Evolutionary conservation across 2,329 filamentous ascomycete species (phyloP).

Genomic region (Aspergillus flavus): DNA sequence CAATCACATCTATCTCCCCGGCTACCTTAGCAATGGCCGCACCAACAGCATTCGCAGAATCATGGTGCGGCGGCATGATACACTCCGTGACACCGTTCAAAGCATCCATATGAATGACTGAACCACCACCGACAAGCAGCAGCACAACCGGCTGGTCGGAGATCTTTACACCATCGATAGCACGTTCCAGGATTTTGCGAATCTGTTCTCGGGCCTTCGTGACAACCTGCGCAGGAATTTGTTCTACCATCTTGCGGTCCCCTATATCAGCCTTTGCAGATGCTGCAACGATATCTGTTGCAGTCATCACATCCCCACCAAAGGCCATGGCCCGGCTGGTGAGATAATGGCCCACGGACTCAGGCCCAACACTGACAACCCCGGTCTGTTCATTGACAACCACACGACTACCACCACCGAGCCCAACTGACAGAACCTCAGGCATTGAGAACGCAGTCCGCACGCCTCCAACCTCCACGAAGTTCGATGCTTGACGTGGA

Average conservation of each 20-base stretch:
- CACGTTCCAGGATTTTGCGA: neutral
- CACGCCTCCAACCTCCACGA: neutral
- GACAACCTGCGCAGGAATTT: neutral
- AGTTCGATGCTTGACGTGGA: slow-evolving; percentile 40
- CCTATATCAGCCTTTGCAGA: neutral
- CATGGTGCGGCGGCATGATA: slow-evolving; percentile 18
- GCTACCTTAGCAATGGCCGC: slow-evolving; percentile 65
- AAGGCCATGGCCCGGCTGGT: slow-evolving; percentile 58
- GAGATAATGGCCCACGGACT: slow-evolving; percentile 64
- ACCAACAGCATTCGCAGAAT: slow-evolving; percentile 67
- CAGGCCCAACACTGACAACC: slow-evolving; percentile 56
- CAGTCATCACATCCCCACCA: slow-evolving; percentile 58
- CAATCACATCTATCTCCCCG: neutral
- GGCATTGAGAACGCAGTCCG: neutral
- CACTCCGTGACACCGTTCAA: neutral
- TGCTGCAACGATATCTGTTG: slow-evolving; percentile 59
- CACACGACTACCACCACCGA: neutral
- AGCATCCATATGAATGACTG: neutral
- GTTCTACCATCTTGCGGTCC: neutral
- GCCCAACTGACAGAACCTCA: neutral
- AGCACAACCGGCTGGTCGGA: slow-evolving; percentile 34
- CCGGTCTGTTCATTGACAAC: neutral
- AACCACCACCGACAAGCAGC: slow-evolving; percentile 65
- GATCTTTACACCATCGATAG: neutral
- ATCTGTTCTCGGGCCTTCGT: neutral